Conservation (phyloP, 305 asterid species). For the Fraxinus baroniana region DNA sequence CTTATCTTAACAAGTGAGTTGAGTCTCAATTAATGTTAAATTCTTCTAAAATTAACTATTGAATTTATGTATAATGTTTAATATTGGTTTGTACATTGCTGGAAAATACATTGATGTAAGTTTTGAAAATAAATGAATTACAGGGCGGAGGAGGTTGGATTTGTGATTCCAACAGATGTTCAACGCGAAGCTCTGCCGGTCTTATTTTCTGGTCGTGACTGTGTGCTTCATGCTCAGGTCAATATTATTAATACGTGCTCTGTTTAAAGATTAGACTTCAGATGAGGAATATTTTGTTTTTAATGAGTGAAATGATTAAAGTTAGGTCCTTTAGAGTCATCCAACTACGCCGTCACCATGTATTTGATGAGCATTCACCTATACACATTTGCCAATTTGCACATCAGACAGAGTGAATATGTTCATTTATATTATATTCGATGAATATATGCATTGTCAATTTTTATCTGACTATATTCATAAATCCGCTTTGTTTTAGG, state of each 20-base stretch:
- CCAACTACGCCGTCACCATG: conserved; percentile 36
- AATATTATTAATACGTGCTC: conserved; percentile 1
- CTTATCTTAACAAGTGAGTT: not conserved
- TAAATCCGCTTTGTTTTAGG: conserved; percentile 15
- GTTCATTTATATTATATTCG: not conserved
- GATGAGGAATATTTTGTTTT: not conserved
- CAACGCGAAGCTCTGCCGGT: conserved; percentile 74
- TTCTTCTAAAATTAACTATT: not conserved
- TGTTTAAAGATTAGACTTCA: not conserved
- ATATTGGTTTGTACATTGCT: not conserved
- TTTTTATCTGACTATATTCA: not conserved
- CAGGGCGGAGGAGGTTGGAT: conserved; percentile 93
- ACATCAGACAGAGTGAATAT: not conserved
- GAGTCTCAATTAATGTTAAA: not conserved
- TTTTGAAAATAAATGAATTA: conserved; percentile 19
- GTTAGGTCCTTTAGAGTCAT: not conserved
- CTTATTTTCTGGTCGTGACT: conserved; percentile 75
- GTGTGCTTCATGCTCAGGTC: conserved; percentile 95
- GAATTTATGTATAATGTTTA: not conserved
- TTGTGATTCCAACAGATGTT: conserved; percentile 58
- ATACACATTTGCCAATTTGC: not conserved
- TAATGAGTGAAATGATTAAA: conserved; percentile 18
- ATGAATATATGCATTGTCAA: not conserved
- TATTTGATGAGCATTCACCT: conserved; percentile 1
- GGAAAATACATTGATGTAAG: not conserved